A percentile compares a stretch with the other conserved stretches of the same genome.
phyloP scores from a whole-genome alignment of 1,139 yeast species.

The Diutina rugosa region DNA sequence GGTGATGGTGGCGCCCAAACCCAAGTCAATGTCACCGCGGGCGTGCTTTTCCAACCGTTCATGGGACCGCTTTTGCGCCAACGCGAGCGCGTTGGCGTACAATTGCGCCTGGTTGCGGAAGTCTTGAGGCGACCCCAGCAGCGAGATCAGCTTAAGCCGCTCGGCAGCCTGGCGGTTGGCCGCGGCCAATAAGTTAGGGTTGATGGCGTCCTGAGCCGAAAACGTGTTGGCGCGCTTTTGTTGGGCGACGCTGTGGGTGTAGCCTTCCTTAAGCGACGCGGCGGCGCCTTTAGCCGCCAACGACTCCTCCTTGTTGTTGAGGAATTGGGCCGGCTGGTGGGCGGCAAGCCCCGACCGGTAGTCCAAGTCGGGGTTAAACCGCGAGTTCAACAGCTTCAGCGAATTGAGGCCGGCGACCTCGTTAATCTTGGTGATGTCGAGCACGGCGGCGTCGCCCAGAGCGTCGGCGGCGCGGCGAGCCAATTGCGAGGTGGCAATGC shows the following conservation, averaged over 20 bases:
- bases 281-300: constrained; percentile 29
- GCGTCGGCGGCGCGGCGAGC: constrained; percentile 1
- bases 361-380: constrained; percentile 33
- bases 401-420: constrained; percentile 32
- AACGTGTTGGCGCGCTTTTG: constrained; percentile 22
- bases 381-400: constrained; percentile 24
- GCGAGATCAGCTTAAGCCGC: constrained; percentile 29
- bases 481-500: not conserved
- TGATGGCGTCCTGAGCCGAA: constrained; percentile 32
- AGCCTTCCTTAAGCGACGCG: constrained; percentile 19
- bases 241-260: constrained; percentile 13
- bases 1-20: constrained; percentile 79
- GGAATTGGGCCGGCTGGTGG: constrained; percentile 14
- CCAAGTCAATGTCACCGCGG: constrained; percentile 58
- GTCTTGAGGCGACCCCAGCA: constrained; percentile 18
- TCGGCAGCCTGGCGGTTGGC: constrained; percentile 49
- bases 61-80: constrained; percentile 58
- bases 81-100: constrained; percentile 35
- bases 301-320: constrained; percentile 17
- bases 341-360: constrained; percentile 27
- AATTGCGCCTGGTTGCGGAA: constrained; percentile 29
- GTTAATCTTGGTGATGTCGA: constrained; percentile 29
- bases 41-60: constrained; percentile 35
- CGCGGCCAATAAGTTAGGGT: constrained; percentile 42
- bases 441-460: constrained; percentile 4